Base-by-base conservation (phyloP, 2,329 filamentous ascomycete species). In the Rhytidhysteron rufulum region DNA sequence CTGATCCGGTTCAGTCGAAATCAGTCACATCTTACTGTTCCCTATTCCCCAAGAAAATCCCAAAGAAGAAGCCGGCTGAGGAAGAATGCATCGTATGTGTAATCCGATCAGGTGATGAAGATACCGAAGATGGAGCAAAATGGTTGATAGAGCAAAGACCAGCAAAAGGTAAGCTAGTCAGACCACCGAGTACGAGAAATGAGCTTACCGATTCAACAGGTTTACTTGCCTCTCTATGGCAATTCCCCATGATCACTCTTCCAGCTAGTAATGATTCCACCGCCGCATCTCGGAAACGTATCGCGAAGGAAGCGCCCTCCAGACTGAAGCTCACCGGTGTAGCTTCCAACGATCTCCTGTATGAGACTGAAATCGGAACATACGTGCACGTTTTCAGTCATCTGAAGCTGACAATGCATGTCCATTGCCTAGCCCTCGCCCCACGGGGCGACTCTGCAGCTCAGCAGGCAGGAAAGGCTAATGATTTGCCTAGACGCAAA, bases 71-170 rank as follows among this genome's bases (percentile, higher is more conserved):
- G 33, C 53, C 50, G 2, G 48, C 53, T 5, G 60, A 65, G 31
- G 55, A 63, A 40, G 54, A 61, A 6, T 60, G 54, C 31, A 47
- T 54, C 2, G 59, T 66, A 2, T 65, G 62, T 32, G 45, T 66
- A 6, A 40, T 65, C 30, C 53, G 60, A 37, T 34, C 51, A 10
- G 20, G 31, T 21, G 17, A 34, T 5, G 19, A 41, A 10, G 38
- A 48, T 10, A 27, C 21, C 17, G 20, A 16, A 16, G 45, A 44
- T 1, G 36, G 35, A 3, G 56, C 51, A 38, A 58, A 54, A 33
- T 66, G 56, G 54, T 46, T 66, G 3, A 63, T 65, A 21, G 60
- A 65, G 35, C 57, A 66, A 33, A 47, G 62, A 31, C 62, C 62
- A 10, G 56, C 55, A 7, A 64, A 61, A 55, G 57, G 58, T 58